phyloP scores from a whole-genome alignment of 139 green algal genomes.

The Micractinium conductrix region DNA sequence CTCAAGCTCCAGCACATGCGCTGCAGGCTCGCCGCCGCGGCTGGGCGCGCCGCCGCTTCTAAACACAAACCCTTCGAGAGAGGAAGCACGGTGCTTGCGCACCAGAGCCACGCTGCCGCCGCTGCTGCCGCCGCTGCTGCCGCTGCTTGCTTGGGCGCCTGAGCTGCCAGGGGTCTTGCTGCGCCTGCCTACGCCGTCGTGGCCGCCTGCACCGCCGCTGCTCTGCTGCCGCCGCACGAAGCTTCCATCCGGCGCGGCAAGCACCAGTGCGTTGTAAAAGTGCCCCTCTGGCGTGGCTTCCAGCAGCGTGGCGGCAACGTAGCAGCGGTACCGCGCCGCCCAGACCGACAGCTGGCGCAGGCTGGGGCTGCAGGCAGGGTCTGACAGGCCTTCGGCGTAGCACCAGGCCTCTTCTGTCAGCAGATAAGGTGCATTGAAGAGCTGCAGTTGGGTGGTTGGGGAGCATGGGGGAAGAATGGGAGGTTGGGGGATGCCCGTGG shows the following conservation, averaged over 20 bases:
- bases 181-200: not conserved
- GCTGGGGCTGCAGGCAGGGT: not conserved
- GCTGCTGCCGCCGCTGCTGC: not conserved
- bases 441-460: not conserved
- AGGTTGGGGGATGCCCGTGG: not conserved
- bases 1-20: not conserved
- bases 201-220: not conserved
- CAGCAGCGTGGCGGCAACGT: not conserved
- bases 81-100: slow-evolving; percentile 11
- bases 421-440: not conserved
- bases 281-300: not conserved
- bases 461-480: not conserved
- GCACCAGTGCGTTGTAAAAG: slow-evolving; percentile 10
- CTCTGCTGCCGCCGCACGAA: not conserved
- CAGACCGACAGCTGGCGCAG: not conserved
- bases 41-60: not conserved
- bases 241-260: not conserved
- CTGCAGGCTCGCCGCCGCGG: not conserved
- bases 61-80: slow-evolving; percentile 7
- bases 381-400: not conserved
- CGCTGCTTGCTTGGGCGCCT: not conserved
- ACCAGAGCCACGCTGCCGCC: not conserved
- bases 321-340: not conserved
- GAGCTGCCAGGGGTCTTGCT: not conserved
- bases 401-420: not conserved